phyloP scores from a whole-genome alignment of 306 rosid species.

The Mimosa pudica region DNA sequence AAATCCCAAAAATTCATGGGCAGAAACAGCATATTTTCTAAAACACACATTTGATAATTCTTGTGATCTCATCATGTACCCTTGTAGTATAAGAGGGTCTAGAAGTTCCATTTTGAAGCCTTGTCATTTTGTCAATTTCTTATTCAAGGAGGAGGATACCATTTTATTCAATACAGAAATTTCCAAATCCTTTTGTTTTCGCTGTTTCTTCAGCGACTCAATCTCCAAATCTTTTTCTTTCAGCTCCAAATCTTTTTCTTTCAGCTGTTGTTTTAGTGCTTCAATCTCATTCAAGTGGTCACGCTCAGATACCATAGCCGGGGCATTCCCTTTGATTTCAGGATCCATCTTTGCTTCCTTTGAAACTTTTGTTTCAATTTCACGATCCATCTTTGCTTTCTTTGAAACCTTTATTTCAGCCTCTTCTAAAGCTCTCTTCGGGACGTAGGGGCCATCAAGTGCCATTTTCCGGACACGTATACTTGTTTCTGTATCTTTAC shows the following conservation, averaged over 20 bases:
- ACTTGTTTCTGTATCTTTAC: conserved; percentile 36
- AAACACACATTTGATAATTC: conserved; percentile 8
- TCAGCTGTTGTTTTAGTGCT: conserved; percentile 37
- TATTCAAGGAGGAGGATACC: conserved; percentile 29
- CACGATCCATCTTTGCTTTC: conserved; percentile 52
- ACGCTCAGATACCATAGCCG: too few relatives aligned
- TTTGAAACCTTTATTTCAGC: conserved; percentile 45
- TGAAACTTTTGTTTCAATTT: conserved; percentile 32
- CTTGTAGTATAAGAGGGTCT: neutral
- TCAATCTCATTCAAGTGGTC: conserved; percentile 34
- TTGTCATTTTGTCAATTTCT: neutral
- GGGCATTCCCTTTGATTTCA: conserved; percentile 34
- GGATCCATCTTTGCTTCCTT: conserved; percentile 52
- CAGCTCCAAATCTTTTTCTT: conserved; percentile 33
- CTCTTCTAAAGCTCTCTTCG: conserved; percentile 58
- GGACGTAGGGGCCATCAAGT: conserved; percentile 14
- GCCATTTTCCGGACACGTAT: conserved; percentile 61
- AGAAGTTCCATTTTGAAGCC: conserved; percentile 5
- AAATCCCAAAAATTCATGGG: conserved; percentile 7
- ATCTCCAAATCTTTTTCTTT: conserved; percentile 36
- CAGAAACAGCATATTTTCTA: neutral
- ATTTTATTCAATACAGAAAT: conserved; percentile 43
- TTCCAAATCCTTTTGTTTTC: conserved; percentile 61
- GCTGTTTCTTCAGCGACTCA: conserved; percentile 43
- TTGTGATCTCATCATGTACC: neutral